Evolutionary conservation across 345 rosid species (phyloP).

Genomic region (Gossypium rotundifolium): DNA sequence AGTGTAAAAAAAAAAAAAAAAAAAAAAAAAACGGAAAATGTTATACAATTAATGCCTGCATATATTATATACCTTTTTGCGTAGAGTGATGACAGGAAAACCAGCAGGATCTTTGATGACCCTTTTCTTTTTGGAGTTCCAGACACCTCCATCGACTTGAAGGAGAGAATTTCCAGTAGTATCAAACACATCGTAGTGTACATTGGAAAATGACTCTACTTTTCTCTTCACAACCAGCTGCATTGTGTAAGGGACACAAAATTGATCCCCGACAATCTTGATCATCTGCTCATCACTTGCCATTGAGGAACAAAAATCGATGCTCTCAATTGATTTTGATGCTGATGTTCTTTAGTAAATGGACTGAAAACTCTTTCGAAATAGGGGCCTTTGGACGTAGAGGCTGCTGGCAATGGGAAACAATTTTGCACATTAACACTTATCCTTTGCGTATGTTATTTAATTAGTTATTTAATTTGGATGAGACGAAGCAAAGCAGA

Average conservation of each 20-base stretch:
- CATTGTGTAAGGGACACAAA: slow-evolving; percentile 55
- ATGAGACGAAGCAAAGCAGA: not conserved
- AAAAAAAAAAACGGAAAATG: too few species aligned
- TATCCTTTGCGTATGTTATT: not conserved
- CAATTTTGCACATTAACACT: not conserved
- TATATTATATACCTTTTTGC: slow-evolving; percentile 40
- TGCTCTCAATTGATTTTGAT: not conserved
- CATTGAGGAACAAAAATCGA: not conserved
- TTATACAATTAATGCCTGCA: not conserved
- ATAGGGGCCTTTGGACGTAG: too few species aligned
- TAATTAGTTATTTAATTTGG: not conserved
- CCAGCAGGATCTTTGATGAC: slow-evolving; percentile 62
- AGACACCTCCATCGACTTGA: slow-evolving; percentile 54
- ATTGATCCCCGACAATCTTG: slow-evolving; percentile 11
- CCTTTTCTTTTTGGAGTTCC: slow-evolving; percentile 46
- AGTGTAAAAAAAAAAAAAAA: not conserved
- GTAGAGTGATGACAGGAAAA: slow-evolving; percentile 52
- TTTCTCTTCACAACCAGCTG: slow-evolving; percentile 52
- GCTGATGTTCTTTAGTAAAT: not conserved
- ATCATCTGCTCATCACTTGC: slow-evolving; percentile 25
- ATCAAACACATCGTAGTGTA: slow-evolving; percentile 49
- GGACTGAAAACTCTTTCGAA: not conserved
- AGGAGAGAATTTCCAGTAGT: slow-evolving; percentile 53
- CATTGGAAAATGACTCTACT: slow-evolving; percentile 35
- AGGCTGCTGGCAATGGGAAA: not conserved